Evolutionary conservation across 2,329 filamentous ascomycete genomes (phyloP), one percentile per base, ranked within the genome.

Genomic region (Biscogniauxia marginata): DNA sequence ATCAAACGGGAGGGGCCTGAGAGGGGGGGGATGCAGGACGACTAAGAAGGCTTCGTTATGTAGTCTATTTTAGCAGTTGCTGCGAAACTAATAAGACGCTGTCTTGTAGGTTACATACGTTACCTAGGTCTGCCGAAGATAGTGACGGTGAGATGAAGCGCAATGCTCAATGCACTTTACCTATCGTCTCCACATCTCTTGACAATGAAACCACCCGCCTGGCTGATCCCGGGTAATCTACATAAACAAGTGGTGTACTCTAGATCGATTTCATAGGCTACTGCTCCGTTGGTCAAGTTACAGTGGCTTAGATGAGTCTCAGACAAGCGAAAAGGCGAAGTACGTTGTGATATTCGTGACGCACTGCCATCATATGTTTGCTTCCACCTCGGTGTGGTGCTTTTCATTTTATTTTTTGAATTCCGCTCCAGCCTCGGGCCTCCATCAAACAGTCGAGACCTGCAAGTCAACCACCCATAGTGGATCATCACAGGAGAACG

Each of bases 311-410:
- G 30, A 39, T 39, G 30, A 39, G 51, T 49, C 52, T 52, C 46
- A 52, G 52, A 23, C 49, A 57, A 46, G 47, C 54, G 54, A 55
- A 53, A 21, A 63, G 57, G 59, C 61, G 59, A 62, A 55, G 55
- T 56, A 60, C 59, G 61, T 55, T 13, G 43, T 39, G 30, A 39
- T 58, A 56, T 44, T 34, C 30, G 43, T 46, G 43, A 22, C 24
- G 23, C 43, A 30, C 22, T 16, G 22, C 18, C 56, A 55, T 49
- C 23, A 54, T 46, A 55, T 62, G 61, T 60, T 58, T 56, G 61
- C 57, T 60, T 53, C 60, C 60, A 57, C 56, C 46, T 49, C 49
- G 57, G 34, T 55, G 54, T 52, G 30, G 4, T 18, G 25, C 30
- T 44, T 46, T 46, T 52, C 52, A 22, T 30, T n/a, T n/a, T n/a